These are phyloP conservation scores for Strobilomyces echinocephalus DNA, from an alignment of 768 basidiomycete genomes.

Conservation along the genomic window DNA sequence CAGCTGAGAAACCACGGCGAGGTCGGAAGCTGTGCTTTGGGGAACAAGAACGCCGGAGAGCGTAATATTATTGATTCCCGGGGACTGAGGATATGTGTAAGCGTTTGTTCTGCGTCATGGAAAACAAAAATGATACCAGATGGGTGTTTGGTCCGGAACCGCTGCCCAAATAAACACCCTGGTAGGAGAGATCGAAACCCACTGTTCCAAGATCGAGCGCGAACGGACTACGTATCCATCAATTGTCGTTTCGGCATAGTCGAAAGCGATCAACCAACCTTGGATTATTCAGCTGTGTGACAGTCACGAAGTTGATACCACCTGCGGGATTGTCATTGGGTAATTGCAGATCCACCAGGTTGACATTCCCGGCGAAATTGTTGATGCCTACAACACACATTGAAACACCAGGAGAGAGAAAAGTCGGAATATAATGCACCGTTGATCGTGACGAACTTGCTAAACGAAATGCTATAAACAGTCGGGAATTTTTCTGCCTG, in stretches of 20 bases:
- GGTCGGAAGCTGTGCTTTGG: conserved; percentile 42
- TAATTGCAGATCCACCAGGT: conserved; percentile 54
- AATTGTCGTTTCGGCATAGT: background rate
- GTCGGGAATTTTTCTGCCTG: conserved; percentile 65
- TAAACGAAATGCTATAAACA: conserved; percentile 60
- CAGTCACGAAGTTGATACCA: conserved; percentile 61
- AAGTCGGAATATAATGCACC: conserved; percentile 33
- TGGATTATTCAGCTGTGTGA: conserved; percentile 51
- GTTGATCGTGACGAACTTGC: conserved; percentile 54
- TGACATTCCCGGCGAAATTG: conserved; percentile 54
- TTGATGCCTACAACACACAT: conserved; percentile 43
- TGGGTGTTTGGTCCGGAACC: conserved; percentile 49
- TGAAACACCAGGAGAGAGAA: background rate
- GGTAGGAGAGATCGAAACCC: conserved; percentile 56
- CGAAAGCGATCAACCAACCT: conserved; percentile 36
- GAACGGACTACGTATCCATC: conserved; percentile 47
- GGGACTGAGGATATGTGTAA: conserved; percentile 32
- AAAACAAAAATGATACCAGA: conserved; percentile 39
- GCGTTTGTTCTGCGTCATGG: background rate
- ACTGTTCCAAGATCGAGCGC: conserved; percentile 65
- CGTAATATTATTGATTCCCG: conserved; percentile 54
- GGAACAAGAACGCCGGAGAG: conserved; percentile 53
- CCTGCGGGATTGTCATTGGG: conserved; percentile 63
- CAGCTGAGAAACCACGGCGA: conserved; percentile 51
- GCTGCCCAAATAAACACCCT: conserved; percentile 50